Evolutionary conservation across 768 basidiomycete species (phyloP).

Genomic region (Candolleomyces efflorescens): DNA sequence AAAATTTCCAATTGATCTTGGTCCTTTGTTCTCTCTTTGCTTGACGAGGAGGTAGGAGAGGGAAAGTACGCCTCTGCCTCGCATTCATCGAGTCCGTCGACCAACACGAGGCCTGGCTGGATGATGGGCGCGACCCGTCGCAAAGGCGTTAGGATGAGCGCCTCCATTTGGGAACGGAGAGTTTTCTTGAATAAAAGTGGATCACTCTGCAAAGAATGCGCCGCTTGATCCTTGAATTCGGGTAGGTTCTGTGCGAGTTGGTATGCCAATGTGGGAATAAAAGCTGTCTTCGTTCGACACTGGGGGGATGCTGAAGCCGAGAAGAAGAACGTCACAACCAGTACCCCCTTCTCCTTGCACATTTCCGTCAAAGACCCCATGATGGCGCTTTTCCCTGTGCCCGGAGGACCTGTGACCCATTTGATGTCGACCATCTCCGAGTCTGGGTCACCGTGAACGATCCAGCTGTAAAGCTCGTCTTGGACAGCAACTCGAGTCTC

Average conservation of each 20-base stretch:
- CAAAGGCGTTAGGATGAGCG: not conserved
- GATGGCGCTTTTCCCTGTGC: too few species aligned
- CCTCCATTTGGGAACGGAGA: not conserved
- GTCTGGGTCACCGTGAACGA: not conserved
- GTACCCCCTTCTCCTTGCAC: not conserved
- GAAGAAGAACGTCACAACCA: conserved; percentile 12
- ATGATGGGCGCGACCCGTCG: not conserved
- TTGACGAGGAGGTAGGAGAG: too few species aligned
- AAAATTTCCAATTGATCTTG: too few species aligned
- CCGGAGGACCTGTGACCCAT: too few species aligned
- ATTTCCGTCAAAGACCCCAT: too few species aligned
- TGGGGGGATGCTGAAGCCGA: not conserved
- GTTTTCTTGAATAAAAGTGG: not conserved
- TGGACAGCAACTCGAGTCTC: conserved; percentile 7
- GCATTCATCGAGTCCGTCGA: conserved; percentile 13
- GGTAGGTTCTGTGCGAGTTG: not conserved
- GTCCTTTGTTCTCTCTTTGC: too few species aligned
- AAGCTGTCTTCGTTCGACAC: not conserved
- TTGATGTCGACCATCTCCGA: too few species aligned
- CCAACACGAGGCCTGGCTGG: not conserved
- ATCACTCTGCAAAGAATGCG: not conserved
- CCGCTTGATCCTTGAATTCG: not conserved
- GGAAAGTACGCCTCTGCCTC: not conserved
- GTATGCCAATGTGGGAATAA: not conserved
- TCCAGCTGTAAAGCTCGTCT: conserved; percentile 5